Evolutionary conservation across 2,329 filamentous ascomycete genomes (phyloP), one percentile per base, ranked within the genome.

Genomic region (Fusarium solani-melongenae): DNA sequence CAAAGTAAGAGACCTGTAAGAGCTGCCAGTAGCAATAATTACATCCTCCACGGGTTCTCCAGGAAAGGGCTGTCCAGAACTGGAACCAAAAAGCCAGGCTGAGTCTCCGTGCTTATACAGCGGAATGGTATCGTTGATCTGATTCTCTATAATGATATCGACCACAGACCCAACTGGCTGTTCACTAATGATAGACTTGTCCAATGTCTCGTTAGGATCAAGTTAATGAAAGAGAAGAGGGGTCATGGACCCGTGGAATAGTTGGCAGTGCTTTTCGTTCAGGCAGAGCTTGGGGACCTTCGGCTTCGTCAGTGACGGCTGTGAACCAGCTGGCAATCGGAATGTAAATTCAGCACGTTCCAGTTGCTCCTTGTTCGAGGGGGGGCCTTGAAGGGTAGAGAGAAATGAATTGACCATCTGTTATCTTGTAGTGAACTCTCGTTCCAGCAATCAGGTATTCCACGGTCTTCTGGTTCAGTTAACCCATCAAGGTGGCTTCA

Each of bases 161-260:
- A 67, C 64, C 27, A 67, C 64, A n/a, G 61, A 51, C 1, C 64
- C 64, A 6, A 64, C 9, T 14, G 64, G 51, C 1, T 65, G 8
- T 1, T 58, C 29, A 11, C 51, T 44, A 12, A 67, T 67, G 1
- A 67, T 39, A 15, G 60, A 60, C 9, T 64, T 41, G 6, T 51
- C 60, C 10, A 64, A 9, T 1, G 6, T 34, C 27, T 64, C n/a
- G 5, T 31, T 14, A 33, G n/a, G 10, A 0, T 51, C 64, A 11
- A 34, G 24, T 5, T 7, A 8, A 22, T 56, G 64, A 11, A 67
- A 67, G 15, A 66, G 64, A 27, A 66, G 46, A 14, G 64, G 64
- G 20, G 53, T 14, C 64, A 66, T 66, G 14, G 64, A 64, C 5
- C 59, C 49, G 9, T 66, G 64, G 10, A 49, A 66, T n/a, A 66